These are phyloP conservation scores for Aphanomyces cochlioides DNA, from an alignment of 352 stramenopile species.

Conservation along the genomic window DNA sequence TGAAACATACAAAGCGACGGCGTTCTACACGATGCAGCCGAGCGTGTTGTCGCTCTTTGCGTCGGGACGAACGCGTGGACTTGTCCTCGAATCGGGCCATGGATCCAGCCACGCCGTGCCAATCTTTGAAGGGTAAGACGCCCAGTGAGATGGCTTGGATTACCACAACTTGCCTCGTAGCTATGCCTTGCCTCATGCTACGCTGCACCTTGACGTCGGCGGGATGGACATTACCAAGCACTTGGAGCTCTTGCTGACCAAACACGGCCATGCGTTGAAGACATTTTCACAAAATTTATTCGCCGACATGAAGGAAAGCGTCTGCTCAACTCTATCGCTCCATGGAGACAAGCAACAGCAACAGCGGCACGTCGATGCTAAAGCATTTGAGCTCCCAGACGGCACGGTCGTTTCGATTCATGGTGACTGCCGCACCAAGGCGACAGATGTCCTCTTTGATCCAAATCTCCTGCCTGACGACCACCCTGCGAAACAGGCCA, in stretches of 20 bases:
- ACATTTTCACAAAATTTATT: slow-evolving; percentile 70
- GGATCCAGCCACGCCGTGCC: slow-evolving; percentile 82
- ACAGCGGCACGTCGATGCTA: slow-evolving; percentile 22
- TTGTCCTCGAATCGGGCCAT: slow-evolving; percentile 83
- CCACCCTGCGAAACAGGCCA: slow-evolving; percentile 60
- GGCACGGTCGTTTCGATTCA: slow-evolving; percentile 85
- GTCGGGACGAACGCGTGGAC: slow-evolving; percentile 76
- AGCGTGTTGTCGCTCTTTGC: slow-evolving; percentile 82
- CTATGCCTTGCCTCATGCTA: slow-evolving; percentile 56
- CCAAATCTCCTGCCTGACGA: slow-evolving; percentile 90
- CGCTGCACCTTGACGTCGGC: slow-evolving; percentile 58
- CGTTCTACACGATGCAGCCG: slow-evolving; percentile 85
- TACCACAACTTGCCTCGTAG: not conserved
- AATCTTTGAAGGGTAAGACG: slow-evolving; percentile 78
- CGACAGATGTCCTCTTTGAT: slow-evolving; percentile 80
- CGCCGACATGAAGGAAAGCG: slow-evolving; percentile 81
- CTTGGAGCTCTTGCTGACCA: slow-evolving; percentile 63
- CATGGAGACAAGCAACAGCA: not conserved
- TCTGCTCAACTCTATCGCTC: slow-evolving; percentile 18
- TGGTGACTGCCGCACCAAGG: slow-evolving; percentile 57
- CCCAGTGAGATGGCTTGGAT: slow-evolving; percentile 19
- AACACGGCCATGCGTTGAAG: slow-evolving; percentile 64
- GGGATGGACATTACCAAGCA: slow-evolving; percentile 74
- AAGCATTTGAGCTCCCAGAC: slow-evolving; percentile 77
- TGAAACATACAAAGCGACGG: slow-evolving; percentile 71